phyloP scores from a whole-genome alignment of 164 flowering plant species.

The Buxus sempervirens region DNA sequence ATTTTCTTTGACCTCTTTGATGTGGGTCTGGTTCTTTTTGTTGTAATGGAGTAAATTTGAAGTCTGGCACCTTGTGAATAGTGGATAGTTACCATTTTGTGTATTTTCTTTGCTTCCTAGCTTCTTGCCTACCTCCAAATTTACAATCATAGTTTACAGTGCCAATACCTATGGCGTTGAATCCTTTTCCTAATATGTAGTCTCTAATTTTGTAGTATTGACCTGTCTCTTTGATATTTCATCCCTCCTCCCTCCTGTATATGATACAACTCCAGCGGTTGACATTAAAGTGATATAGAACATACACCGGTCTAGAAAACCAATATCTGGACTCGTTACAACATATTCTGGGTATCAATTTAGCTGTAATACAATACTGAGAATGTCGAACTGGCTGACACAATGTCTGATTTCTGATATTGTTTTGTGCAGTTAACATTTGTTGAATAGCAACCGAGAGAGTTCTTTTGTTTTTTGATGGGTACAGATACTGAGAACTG shows the following conservation, averaged over 20 bases:
- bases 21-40: not conserved
- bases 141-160: too few relatives aligned
- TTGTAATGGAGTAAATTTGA: not conserved
- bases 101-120: not conserved
- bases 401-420: not conserved
- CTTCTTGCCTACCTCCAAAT: not conserved
- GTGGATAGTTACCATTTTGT: not conserved
- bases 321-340: not conserved
- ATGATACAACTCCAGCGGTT: too few relatives aligned
- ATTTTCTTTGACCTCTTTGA: not conserved
- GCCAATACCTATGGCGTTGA: too few relatives aligned
- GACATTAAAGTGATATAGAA: not conserved
- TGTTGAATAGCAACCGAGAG: not conserved
- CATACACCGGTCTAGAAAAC: not conserved
- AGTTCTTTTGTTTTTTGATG: not conserved
- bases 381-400: not conserved
- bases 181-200: too few relatives aligned
- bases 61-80: not conserved
- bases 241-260: not conserved
- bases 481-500: not conserved
- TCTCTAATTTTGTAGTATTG: not conserved
- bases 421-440: not conserved
- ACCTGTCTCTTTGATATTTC: not conserved
- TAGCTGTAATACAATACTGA: not conserved
- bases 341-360: not conserved